These are phyloP conservation scores for Phytophthora litchii DNA, from an alignment of 352 stramenopile species.

Conservation along the genomic window DNA sequence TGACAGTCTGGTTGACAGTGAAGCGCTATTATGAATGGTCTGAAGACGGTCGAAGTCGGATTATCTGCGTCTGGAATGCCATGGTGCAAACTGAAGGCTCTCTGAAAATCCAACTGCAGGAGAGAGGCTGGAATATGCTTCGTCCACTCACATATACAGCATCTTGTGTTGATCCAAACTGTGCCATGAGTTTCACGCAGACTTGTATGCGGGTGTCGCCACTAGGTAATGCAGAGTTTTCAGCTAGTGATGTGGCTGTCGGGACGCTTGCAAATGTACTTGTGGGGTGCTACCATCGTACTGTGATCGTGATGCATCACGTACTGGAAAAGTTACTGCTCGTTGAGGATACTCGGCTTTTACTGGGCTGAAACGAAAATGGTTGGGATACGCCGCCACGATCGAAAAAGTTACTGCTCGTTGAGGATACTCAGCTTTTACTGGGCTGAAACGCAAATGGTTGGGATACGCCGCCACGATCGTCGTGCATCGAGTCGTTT, in stretches of 20 bases:
- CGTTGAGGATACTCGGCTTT: slow-evolving; percentile 28
- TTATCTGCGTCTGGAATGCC: slow-evolving; percentile 40
- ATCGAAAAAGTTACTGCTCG: slow-evolving; percentile 35
- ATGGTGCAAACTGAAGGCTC: slow-evolving; percentile 39
- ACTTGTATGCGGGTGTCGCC: slow-evolving; percentile 33
- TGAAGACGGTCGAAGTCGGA: slow-evolving; percentile 21
- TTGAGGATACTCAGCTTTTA: slow-evolving; percentile 27
- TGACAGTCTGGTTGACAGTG: slow-evolving; percentile 37
- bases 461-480: slow-evolving; percentile 1
- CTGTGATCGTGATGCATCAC: slow-evolving; percentile 37
- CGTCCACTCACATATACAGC: slow-evolving; percentile 26
- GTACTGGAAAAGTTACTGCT: slow-evolving; percentile 38
- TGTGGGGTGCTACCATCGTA: slow-evolving; percentile 39
- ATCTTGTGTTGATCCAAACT: slow-evolving; percentile 12
- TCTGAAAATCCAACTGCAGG: slow-evolving; percentile 35
- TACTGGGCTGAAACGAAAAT: slow-evolving; percentile 34
- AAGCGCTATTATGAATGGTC: slow-evolving; percentile 21
- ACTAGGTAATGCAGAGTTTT: slow-evolving; percentile 17
- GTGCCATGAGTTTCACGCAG: slow-evolving; percentile 36
- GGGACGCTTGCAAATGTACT: slow-evolving; percentile 37
- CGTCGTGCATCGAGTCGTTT: slow-evolving; percentile 10
- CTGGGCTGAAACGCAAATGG: slow-evolving; percentile 35
- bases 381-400: slow-evolving; percentile 1
- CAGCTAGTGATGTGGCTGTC: slow-evolving; percentile 24
- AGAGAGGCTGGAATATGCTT: slow-evolving; percentile 40